A percentile compares a stretch with the other conserved stretches of the same genome.
Conservation (phyloP, 2,329 filamentous ascomycete species). For the Periconia macrospinosa region DNA sequence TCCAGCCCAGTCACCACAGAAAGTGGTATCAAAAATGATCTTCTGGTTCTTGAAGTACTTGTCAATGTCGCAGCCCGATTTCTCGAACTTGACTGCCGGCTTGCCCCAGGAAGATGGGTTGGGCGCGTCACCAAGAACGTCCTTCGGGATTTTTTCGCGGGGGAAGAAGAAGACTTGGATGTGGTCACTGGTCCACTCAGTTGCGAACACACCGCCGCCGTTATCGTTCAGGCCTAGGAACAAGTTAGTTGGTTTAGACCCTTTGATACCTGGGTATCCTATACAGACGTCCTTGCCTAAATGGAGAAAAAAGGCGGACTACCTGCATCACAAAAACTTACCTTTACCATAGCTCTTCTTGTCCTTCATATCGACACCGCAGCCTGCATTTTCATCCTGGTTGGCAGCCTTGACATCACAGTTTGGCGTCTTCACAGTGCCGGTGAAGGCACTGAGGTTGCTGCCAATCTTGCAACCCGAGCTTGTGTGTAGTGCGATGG, state of each 20-base stretch:
- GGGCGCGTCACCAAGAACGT: constrained; percentile 63
- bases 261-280: too few species aligned
- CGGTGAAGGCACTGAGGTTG: constrained; percentile 49
- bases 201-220: constrained; percentile 51
- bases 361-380: constrained; percentile 45
- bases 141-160: constrained; percentile 64
- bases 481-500: constrained; percentile 52
- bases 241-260: too few species aligned
- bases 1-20: constrained; percentile 89
- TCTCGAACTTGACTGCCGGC: constrained; percentile 67
- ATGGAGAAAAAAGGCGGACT: too few species aligned
- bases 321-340: too few species aligned
- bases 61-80: constrained; percentile 69
- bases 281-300: too few species aligned
- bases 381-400: constrained; percentile 46
- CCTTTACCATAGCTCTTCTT: constrained; percentile 52
- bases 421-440: constrained; percentile 50
- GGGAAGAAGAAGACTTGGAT: constrained; percentile 86
- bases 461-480: constrained; percentile 47
- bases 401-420: constrained; percentile 52
- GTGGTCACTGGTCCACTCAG: constrained; percentile 66
- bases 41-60: constrained; percentile 70
- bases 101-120: constrained; percentile 69
- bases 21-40: constrained; percentile 79
- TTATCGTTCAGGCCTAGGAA: constrained; percentile 51